A percentile compares a stretch with the other conserved stretches of the same genome.
phyloP scores from a whole-genome alignment of 2,329 filamentous ascomycete genomes.

The Calonectria pteridis region DNA sequence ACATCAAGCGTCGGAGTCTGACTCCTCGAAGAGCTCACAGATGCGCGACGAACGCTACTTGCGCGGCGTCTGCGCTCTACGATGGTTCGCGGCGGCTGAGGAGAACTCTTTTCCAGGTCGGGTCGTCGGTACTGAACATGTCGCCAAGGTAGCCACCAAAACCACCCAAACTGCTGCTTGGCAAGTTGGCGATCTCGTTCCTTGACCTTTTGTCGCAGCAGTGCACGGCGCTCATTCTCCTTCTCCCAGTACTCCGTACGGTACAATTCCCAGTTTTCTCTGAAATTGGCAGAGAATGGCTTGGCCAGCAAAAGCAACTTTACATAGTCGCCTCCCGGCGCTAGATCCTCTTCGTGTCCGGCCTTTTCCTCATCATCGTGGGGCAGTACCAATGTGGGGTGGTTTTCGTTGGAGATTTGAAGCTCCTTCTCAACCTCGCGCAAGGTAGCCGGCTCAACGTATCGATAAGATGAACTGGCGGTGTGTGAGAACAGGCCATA shows the following conservation, averaged over 20 bases:
- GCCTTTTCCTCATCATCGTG: conserved; percentile 71
- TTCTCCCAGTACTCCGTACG: conserved; percentile 96
- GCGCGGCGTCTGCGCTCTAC: conserved; percentile 64
- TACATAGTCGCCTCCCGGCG: conserved; percentile 90
- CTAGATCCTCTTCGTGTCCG: conserved; percentile 89
- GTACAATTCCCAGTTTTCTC: conserved; percentile 97
- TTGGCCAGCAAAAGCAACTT: conserved; percentile 93
- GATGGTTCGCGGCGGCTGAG: conserved; percentile 54
- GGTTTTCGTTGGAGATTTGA: conserved; percentile 58
- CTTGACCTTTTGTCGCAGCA: conserved; percentile 78
- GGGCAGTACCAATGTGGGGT: conserved; percentile 57
- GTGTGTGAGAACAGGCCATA: conserved; percentile 78
- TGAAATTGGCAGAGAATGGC: conserved; percentile 92
- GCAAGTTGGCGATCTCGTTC: conserved; percentile 76
- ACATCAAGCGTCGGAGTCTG: conserved; percentile 62
- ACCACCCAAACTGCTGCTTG: conserved; percentile 76
- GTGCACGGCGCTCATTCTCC: conserved; percentile 88
- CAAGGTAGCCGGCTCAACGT: conserved; percentile 75
- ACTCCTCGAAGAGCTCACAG: conserved; percentile 64
- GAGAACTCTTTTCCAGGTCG: conserved; percentile 53
- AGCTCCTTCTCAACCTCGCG: conserved; percentile 72
- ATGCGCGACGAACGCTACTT: conserved; percentile 65
- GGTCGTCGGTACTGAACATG: conserved; percentile 50
- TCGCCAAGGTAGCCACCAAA: conserved; percentile 88
- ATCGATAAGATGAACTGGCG: conserved; percentile 78